Evolutionary conservation across 2,329 filamentous ascomycete genomes (phyloP).

Genomic region (Aspergillus pseudotamarii): DNA sequence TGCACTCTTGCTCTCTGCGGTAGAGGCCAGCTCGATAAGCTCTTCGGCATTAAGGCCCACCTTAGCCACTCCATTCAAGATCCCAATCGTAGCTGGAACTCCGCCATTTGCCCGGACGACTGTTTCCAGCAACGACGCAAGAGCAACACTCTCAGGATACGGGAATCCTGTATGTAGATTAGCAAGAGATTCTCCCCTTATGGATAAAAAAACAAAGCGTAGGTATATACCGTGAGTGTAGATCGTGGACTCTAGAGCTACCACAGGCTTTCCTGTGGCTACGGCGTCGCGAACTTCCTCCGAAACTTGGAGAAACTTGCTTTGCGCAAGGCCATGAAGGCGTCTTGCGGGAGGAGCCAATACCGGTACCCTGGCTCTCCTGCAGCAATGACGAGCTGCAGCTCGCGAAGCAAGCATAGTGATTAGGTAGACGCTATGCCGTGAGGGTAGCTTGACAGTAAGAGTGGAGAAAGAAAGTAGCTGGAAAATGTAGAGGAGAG

Average conservation of each 20-base stretch:
- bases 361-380: conserved; percentile 14
- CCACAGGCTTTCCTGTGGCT: conserved; percentile 74
- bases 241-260: conserved; percentile 93
- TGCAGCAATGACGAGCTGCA: conserved; percentile 24
- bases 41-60: conserved; percentile 77
- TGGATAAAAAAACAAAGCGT: no score
- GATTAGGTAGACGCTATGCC: not conserved
- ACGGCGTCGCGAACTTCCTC: conserved; percentile 82
- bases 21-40: conserved; percentile 67
- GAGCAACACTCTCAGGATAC: conserved; percentile 70
- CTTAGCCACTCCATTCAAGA: conserved; percentile 78
- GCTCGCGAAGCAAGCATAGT: conserved; percentile 26
- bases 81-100: conserved; percentile 86
- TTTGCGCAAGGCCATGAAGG: conserved; percentile 36
- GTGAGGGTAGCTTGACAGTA: conserved; percentile 11
- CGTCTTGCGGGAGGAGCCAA: conserved; percentile 19
- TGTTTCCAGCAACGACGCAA: conserved; percentile 79
- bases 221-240: conserved; percentile 79
- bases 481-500: conserved; percentile 1
- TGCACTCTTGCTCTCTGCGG: conserved; percentile 67
- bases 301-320: conserved; percentile 68
- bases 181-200: not conserved
- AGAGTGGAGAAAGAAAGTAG: conserved; percentile 27
- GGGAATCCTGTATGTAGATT: conserved; percentile 58
- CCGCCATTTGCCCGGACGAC: conserved; percentile 79